A percentile compares a stretch with the other conserved stretches of the same genome.
These are phyloP conservation scores for Malus fusca DNA, from an alignment of 306 rosid genomes.

Conservation along the genomic window DNA sequence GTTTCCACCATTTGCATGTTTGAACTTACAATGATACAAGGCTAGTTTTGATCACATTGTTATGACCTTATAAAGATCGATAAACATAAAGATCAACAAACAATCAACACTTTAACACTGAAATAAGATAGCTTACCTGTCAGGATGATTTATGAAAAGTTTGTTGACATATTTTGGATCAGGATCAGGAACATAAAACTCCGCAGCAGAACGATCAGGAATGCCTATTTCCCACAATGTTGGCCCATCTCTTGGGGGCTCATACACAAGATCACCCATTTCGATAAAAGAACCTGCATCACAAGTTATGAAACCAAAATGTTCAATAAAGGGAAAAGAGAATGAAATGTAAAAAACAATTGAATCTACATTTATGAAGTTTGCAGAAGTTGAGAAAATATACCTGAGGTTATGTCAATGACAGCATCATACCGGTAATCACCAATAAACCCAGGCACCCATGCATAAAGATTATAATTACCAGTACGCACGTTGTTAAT, in stretches of 20 bases:
- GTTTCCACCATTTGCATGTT: neutral
- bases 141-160: slow-evolving; percentile 76
- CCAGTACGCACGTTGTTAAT: slow-evolving; percentile 53
- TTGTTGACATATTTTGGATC: slow-evolving; percentile 61
- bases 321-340: neutral
- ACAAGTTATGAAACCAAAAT: slow-evolving; percentile 5
- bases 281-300: slow-evolving; percentile 51
- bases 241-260: slow-evolving; percentile 89
- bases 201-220: slow-evolving; percentile 89
- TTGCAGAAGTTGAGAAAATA: neutral
- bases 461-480: slow-evolving; percentile 71
- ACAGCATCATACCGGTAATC: slow-evolving; percentile 56
- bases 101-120: neutral
- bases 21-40: neutral
- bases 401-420: slow-evolving; percentile 59
- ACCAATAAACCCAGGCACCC: slow-evolving; percentile 90
- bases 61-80: neutral
- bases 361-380: neutral
- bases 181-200: slow-evolving; percentile 85
- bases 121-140: slow-evolving; percentile 38
- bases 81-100: neutral
- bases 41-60: neutral
- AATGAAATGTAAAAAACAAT: neutral
- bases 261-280: slow-evolving; percentile 55
- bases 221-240: slow-evolving; percentile 94